Evolutionary conservation across 331 rosid species (phyloP).

Genomic region (Quercus phellos): DNA sequence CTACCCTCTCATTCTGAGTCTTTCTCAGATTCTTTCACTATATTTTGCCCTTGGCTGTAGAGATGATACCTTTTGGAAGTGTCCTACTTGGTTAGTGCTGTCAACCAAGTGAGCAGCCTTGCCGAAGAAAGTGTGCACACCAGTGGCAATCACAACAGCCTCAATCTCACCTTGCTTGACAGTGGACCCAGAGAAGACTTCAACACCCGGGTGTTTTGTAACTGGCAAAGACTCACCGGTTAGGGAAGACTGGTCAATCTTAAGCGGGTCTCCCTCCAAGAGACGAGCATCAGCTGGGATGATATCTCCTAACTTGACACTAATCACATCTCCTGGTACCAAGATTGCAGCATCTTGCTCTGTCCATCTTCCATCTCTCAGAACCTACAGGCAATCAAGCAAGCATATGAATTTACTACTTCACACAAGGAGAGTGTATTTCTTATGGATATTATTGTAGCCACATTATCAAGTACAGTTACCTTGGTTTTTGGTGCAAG

Average conservation of each 20-base stretch:
- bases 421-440: neutral
- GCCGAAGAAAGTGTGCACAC: slow-evolving; percentile 93
- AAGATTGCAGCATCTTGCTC: slow-evolving; percentile 73
- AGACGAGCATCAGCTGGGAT: slow-evolving; percentile 92
- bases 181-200: slow-evolving; percentile 87
- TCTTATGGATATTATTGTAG: neutral
- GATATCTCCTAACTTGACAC: slow-evolving; percentile 83
- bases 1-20: neutral
- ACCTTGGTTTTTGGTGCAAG: slow-evolving; percentile 97
- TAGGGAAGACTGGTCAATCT: slow-evolving; percentile 89
- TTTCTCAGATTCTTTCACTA: neutral
- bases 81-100: slow-evolving; percentile 73
- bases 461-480: neutral
- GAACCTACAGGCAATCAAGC: slow-evolving; percentile 37
- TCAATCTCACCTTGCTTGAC: slow-evolving; percentile 93
- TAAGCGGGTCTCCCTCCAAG: slow-evolving; percentile 72
- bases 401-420: neutral
- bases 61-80: slow-evolving; percentile 72
- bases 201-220: slow-evolving; percentile 50
- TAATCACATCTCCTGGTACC: slow-evolving; percentile 83
- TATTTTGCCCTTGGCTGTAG: neutral
- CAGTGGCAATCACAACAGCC: slow-evolving; percentile 89
- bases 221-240: slow-evolving; percentile 87
- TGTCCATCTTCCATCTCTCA: slow-evolving; percentile 80
- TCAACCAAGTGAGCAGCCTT: slow-evolving; percentile 97